Evolutionary conservation across 768 basidiomycete genomes (phyloP).

Genomic region (Gloeopeniophorella convolvens): DNA sequence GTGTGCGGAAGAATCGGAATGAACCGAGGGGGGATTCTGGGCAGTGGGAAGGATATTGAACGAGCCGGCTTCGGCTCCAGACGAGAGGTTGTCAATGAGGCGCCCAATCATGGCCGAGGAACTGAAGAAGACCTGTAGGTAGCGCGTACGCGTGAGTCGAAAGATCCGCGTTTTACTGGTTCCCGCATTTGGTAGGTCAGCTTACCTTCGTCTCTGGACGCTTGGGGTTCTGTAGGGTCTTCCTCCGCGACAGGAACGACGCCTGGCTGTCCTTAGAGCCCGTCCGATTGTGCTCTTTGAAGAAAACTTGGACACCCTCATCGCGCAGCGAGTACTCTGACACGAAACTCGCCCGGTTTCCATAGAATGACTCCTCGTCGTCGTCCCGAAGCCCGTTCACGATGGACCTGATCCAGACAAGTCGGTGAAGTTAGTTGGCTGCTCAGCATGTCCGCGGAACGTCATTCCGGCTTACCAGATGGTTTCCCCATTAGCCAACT

Average conservation of each 20-base stretch:
- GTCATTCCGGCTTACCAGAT: conserved; percentile 56
- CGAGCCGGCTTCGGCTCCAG: conserved; percentile 74
- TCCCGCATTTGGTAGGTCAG: conserved; percentile 3
- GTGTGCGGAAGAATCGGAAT: conserved; percentile 53
- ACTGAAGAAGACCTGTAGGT: conserved; percentile 61
- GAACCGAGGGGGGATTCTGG: conserved; percentile 23
- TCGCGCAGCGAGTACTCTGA: conserved; percentile 61
- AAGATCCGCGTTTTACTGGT: background rate
- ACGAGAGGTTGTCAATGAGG: conserved; percentile 77
- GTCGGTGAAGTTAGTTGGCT: conserved; percentile 20
- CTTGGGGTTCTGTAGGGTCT: conserved; percentile 41
- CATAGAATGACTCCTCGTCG: conserved; percentile 63
- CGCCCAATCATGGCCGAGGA: conserved; percentile 74
- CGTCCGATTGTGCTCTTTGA: conserved; percentile 68
- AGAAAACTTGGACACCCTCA: conserved; percentile 63
- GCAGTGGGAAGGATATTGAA: conserved; percentile 65
- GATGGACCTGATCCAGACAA: conserved; percentile 51
- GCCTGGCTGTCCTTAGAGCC: conserved; percentile 58
- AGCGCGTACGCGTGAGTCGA: background rate
- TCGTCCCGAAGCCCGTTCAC: conserved; percentile 79
- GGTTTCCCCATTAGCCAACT: conserved; percentile 82
- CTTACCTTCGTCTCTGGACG: conserved; percentile 82
- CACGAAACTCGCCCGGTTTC: conserved; percentile 60
- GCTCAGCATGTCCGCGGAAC: background rate
- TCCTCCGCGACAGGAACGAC: conserved; percentile 58